Evolutionary conservation across 805 yeast species (phyloP), one percentile per base, ranked within the genome.

Genomic region (Dipodascopsis tothii): DNA sequence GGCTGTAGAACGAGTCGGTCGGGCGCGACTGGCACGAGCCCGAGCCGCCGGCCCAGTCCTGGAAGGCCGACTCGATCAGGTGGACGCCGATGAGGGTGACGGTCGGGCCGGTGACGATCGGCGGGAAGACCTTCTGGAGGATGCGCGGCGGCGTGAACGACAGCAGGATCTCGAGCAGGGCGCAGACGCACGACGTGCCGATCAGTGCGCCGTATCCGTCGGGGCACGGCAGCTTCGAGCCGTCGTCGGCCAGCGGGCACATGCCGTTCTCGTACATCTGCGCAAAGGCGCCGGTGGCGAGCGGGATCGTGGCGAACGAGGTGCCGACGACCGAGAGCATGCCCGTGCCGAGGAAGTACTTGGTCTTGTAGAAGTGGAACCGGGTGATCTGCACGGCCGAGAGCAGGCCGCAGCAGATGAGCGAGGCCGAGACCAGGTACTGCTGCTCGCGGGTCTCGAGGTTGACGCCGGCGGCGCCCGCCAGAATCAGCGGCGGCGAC

Each of bases 101-200:
- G 37, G 87, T 95, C 6, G 95, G 95, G 45, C 96, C 96, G 22
- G 95, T 87, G 49, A 88, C 96, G 41, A 85, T 67, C 30, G 94
- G 88, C 17, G 96, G 96, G 69, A 87, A 87, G 28, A 84, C 57
- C 48, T 71, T 77, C 62, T 83, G 86, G 52, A 87, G 70, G 11
- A 72, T 52, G 30, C 69, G 72, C 3, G 95, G 78, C 7, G 96
- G 96, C 54, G 81, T 62, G 61, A 88, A 87, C 0, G 94, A 81
- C 40, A 84, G 60, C 5, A 72, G 54, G 33, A 88, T 71, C 68
- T 84, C 94, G 18, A 87, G 57, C 30, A 88, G 68, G 2, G 86
- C 84, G 65, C 95, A 84, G 18, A 76, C 72, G 32, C 75, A 71
- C n/a, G 87, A 81, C 5, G 95, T 82, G 30, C 81, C 96, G 49